Percentiles rank a stretch among this genome's conserved stretches.
These are phyloP conservation scores for Galerina marginata DNA, from an alignment of 768 basidiomycete genomes.

Conservation along the genomic window DNA sequence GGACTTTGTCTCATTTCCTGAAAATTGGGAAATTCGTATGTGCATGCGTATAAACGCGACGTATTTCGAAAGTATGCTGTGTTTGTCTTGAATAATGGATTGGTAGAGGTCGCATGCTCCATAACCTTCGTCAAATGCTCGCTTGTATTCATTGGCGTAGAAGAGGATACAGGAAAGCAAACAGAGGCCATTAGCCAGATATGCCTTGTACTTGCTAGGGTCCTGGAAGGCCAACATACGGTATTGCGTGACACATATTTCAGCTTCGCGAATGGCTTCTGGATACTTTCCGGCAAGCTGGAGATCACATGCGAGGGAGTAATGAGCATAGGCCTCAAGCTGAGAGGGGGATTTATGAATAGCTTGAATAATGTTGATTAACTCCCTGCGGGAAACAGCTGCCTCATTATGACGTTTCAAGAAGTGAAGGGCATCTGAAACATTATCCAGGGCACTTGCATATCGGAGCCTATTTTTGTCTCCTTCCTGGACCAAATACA, in stretches of 20 bases:
- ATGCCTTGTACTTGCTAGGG: too few species aligned
- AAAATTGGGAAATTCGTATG: background rate
- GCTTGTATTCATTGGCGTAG: background rate
- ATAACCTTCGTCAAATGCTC: slow-evolving; percentile 5
- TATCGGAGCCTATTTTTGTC: background rate
- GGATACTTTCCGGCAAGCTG: background rate
- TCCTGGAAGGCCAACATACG: too few species aligned
- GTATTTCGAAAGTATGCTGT: background rate
- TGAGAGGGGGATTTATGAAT: background rate
- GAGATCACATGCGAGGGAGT: slow-evolving; percentile 5
- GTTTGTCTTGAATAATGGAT: background rate
- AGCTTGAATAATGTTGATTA: background rate
- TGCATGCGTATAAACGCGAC: background rate
- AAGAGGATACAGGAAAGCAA: too few species aligned
- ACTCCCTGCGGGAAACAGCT: background rate
- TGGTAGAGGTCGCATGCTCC: slow-evolving; percentile 2
- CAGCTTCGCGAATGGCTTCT: too few species aligned
- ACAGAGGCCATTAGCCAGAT: too few species aligned
- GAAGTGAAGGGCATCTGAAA: background rate
- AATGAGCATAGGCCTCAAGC: slow-evolving; percentile 2
- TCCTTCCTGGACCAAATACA: background rate
- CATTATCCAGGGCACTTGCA: slow-evolving; percentile 1
- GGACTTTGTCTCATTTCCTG: background rate
- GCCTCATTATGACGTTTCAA: slow-evolving; percentile 8
- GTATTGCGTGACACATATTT: too few species aligned